Base-by-base conservation (phyloP, 163 green algal species). In the Chlorella variabilis region DNA sequence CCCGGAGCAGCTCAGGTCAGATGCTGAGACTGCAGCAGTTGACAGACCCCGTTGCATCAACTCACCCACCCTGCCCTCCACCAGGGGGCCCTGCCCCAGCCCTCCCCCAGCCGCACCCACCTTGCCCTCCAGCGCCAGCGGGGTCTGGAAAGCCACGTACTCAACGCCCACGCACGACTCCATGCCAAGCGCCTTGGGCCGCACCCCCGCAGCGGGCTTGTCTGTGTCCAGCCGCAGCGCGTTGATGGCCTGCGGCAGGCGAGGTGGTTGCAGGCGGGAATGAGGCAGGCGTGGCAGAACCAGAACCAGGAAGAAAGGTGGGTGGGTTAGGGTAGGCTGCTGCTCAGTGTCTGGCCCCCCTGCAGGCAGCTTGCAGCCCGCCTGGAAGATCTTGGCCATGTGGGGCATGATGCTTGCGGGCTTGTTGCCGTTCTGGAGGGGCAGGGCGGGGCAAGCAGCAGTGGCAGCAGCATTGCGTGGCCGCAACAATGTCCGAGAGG, bases 301-400 rank as follows among this genome's bases (percentile, higher is more conserved):
- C 31, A 23, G 29, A 36, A 42, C 27, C 13, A 9, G 31, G 42
- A 2, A 54, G 15, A 11, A 54, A 54, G 15, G 45, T 15, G 15
- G n/a, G n/a, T n/a, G n/a, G n/a, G n/a, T n/a, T n/a, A n/a, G n/a
- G n/a, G n/a, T n/a, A n/a, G n/a, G n/a, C n/a, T n/a, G n/a, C n/a
- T n/a, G n/a, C n/a, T n/a, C n/a, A n/a, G n/a, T n/a, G n/a, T n/a
- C n/a, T n/a, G n/a, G n/a, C n/a, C n/a, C n/a, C n/a, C n/a, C n/a
- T n/a, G n/a, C n/a, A n/a, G n/a, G n/a, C 41, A 3, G 23, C 20
- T 2, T 17, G 1, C 27, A 71, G 2, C 75, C 42, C 48, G 79
- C 86, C 62, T 87, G 88, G 89, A 96, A 96, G 86, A 87, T 93
- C 87, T 96, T 96, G 78, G 89, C 93, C 90, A 96, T 94, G 86